Evolutionary conservation across 176 grass and related monocot genomes (phyloP).

Genomic region (Cymbopogon citratus): DNA sequence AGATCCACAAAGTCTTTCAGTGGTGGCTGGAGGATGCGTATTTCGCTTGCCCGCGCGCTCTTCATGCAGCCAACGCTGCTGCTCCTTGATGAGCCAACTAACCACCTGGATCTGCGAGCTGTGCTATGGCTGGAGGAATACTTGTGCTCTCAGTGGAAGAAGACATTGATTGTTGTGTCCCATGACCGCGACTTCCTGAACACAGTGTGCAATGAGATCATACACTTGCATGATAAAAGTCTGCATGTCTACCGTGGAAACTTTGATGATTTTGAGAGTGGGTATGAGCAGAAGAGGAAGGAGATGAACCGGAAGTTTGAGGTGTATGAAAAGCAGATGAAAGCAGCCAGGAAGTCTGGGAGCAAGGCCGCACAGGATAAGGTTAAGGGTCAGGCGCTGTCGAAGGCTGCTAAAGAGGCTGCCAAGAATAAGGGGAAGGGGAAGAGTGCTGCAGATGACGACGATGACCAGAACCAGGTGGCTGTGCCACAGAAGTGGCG

Average conservation of each 20-base stretch:
- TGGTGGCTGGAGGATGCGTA: conserved; percentile 97
- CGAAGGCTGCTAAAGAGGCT: conserved; percentile 68
- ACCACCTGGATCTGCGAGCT: conserved; percentile 91
- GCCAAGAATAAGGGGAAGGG: conserved; percentile 81
- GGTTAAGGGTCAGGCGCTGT: conserved; percentile 76
- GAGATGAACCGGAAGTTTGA: conserved; percentile 90
- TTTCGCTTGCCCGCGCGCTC: conserved; percentile 85
- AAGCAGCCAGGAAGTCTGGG: conserved; percentile 74
- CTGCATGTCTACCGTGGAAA: conserved; percentile 88
- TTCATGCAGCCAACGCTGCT: conserved; percentile 95
- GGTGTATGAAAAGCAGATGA: conserved; percentile 82
- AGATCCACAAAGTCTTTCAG: conserved; percentile 85
- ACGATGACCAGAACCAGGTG: conserved; percentile 50
- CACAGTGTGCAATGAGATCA: conserved; percentile 86
- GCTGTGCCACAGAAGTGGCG: conserved; percentile 83
- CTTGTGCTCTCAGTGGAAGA: conserved; percentile 89
- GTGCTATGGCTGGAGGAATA: conserved; percentile 97
- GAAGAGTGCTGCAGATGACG: conserved; percentile 49
- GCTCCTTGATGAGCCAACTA: conserved; percentile 87
- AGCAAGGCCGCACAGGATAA: conserved; percentile 88
- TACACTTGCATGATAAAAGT: conserved; percentile 80
- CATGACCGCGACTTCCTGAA: conserved; percentile 92
- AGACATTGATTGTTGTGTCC: conserved; percentile 85
- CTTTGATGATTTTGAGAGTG: conserved; percentile 88
- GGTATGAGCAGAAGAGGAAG: conserved; percentile 91